phyloP scores from a whole-genome alignment of 148 eudicot genomes.

The Rhododendron ovatum region DNA sequence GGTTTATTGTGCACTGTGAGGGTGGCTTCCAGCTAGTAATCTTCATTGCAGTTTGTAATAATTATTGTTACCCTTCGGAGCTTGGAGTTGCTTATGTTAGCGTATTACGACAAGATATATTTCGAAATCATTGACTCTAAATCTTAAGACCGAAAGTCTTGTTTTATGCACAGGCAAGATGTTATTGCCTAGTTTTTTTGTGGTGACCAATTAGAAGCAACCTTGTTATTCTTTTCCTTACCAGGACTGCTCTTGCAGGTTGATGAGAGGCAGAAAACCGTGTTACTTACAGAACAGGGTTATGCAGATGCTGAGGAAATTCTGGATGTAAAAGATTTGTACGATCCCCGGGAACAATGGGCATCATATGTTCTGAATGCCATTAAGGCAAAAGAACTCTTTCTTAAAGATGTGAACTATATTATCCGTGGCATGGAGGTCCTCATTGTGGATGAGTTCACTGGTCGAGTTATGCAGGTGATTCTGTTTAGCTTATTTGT shows the following conservation, averaged over 20 bases:
- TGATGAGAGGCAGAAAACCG: conserved; percentile 93
- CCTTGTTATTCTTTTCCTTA: conserved; percentile 10
- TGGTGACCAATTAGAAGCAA: conserved; percentile 5
- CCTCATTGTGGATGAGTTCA: conserved; percentile 96
- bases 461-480: conserved; percentile 99
- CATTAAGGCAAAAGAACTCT: conserved; percentile 91
- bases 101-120: background rate
- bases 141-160: background rate
- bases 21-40: conserved; percentile 1
- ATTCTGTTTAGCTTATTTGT: conserved; percentile 9
- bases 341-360: conserved; percentile 99
- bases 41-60: background rate
- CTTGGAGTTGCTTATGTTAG: background rate
- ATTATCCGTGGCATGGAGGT: conserved; percentile 93
- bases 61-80: background rate
- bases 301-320: conserved; percentile 99
- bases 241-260: conserved; percentile 52
- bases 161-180: background rate
- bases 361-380: conserved; percentile 91
- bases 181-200: background rate
- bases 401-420: conserved; percentile 89
- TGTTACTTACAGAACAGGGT: conserved; percentile 94
- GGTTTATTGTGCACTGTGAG: conserved; percentile 8
- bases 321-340: conserved; percentile 85
- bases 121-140: background rate